Evolutionary conservation across 306 rosid genomes (phyloP), one percentile per base, ranked within the genome.

Genomic region (Vachellia collinsii): DNA sequence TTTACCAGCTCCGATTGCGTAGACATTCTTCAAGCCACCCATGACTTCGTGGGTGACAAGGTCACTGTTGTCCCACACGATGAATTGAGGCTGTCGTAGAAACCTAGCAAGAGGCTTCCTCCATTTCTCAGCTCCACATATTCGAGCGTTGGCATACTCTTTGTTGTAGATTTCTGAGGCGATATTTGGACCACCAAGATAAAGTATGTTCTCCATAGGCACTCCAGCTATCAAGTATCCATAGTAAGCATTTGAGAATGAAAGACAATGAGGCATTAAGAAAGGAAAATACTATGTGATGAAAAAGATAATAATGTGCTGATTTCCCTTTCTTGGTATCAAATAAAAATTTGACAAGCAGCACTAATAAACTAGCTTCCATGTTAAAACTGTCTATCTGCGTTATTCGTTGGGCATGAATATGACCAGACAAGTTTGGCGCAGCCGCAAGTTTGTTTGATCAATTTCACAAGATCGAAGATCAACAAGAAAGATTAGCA

Each of bases 1-100:
- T 1, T 68, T 42, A 88, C 98, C 98, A 59, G 97, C 98, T 59
- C 98, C 97, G 64, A 94, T 92, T 83, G 98, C 98, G 72, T 94
- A 94, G 56, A 92, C 98, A 76, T 94, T 94, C 77, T 94, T 94
- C 89, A 94, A 81, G 54, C 97, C 97, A n/a, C 98, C 98, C 98
- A 94, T 94, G 86, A 94, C 98, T 71, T 94, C 98, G 67, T 94
- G 98, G 5, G 97, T 94, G 81, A 90, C 87, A 17, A 94, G 97
- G 81, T 94, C 98, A 54, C 98, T 92, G 68, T 94, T 94, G 77
- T 94, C 98, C 98, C 98, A 94, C 75, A 94, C 98, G 61, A 79
- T 88, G 63, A 94, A 94, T 61, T 94, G 93, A 13, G 98, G 97
- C 53, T 94, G 98, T 79, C 98, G 82, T 17, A 94, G 82, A 75